Base-by-base conservation (phyloP, 1,139 yeast genomes). In the Sugiyamaella japonica region DNA sequence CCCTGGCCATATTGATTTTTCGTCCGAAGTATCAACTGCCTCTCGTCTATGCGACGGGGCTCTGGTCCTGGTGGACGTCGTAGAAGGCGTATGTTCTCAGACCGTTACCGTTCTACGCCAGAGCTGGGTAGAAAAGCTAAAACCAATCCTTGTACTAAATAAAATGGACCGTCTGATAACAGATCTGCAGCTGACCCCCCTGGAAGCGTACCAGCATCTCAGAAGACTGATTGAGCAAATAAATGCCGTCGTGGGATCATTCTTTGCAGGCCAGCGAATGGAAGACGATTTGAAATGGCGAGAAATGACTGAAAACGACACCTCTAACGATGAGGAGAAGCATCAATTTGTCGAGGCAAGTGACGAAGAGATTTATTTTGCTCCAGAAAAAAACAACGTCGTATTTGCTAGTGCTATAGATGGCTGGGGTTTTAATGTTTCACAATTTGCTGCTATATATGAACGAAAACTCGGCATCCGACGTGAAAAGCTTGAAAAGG, bases 1-100 rank as follows among this genome's bases (percentile, higher is more conserved):
- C 0, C 99, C 99, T 0, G 99, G 99, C 8, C 99, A 95, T 67
- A 90, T 95, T 61, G 99, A 95, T 71, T 95, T 95, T 68, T 86
- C 96, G 0, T 86, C 95, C 7, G 99, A 95, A 68, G 99, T 95
- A 0, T 88, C 97, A 13, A 88, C 97, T 0, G 96, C 98, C 0
- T 89, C 98, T 1, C 78, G 99, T 66, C 75, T 95, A 49, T 95
- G 98, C 73, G 99, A 95, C 69, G 98, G 98, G 37, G 97, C 98
- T 0, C 86, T 95, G 4, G 95, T 95, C 0, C 76, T 95, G 17
- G 97, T 95, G 1, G 99, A 93, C 70, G 98, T 89, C 1, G 97
- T 95, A 2, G 99, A 95, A 72, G 99, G 99, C 32, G 98, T 95
- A 0, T 90, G 98, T 66, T 90, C 97, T 0, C 99, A 93, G 69